Conservation (phyloP, 208 protist genomes). For the Leishmania mexicana region DNA sequence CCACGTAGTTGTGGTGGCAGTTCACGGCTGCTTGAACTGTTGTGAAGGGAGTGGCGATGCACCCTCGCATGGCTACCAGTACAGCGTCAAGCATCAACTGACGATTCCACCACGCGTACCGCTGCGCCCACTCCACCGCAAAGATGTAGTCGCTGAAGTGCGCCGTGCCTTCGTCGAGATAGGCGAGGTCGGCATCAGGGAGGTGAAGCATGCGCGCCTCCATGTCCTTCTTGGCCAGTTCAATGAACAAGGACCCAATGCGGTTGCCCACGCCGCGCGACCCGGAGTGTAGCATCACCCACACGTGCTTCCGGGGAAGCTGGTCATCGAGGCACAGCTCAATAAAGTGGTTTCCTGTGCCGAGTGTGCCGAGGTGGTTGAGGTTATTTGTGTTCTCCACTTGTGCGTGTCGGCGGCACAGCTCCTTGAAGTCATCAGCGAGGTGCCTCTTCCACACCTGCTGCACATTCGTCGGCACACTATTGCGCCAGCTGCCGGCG, state of each 20-base stretch:
- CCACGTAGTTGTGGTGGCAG: conserved; percentile 94
- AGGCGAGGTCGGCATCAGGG: conserved; percentile 75
- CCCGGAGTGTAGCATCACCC: conserved; percentile 93
- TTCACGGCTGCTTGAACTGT: conserved; percentile 68
- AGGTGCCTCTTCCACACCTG: conserved; percentile 66
- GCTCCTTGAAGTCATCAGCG: conserved; percentile 59
- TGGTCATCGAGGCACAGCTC: conserved; percentile 87
- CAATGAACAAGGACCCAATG: conserved; percentile 86
- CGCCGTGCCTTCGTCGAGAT: conserved; percentile 73
- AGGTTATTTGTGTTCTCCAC: conserved; percentile 77
- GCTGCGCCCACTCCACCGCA: conserved; percentile 86
- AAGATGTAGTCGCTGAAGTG: conserved; percentile 88
- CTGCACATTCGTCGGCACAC: conserved; percentile 48
- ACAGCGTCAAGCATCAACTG: conserved; percentile 84
- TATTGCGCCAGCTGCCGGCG: conserved; percentile 70
- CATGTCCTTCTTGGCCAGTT: conserved; percentile 85
- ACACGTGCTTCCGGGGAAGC: conserved; percentile 44
- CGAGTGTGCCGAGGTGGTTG: conserved; percentile 88
- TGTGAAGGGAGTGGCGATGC: conserved; percentile 44
- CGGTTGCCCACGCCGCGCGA: conserved; percentile 90
- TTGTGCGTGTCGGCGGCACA: conserved; percentile 47
- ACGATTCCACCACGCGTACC: conserved; percentile 78
- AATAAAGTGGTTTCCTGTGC: conserved; percentile 92
- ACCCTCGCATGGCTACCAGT: conserved; percentile 53
- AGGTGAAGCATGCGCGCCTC: conserved; percentile 46